Percentiles rank a stretch among this genome's conserved stretches.
Conservation (phyloP, 1,284 basidiomycete genomes). For the Tremellales sp. region DNA sequence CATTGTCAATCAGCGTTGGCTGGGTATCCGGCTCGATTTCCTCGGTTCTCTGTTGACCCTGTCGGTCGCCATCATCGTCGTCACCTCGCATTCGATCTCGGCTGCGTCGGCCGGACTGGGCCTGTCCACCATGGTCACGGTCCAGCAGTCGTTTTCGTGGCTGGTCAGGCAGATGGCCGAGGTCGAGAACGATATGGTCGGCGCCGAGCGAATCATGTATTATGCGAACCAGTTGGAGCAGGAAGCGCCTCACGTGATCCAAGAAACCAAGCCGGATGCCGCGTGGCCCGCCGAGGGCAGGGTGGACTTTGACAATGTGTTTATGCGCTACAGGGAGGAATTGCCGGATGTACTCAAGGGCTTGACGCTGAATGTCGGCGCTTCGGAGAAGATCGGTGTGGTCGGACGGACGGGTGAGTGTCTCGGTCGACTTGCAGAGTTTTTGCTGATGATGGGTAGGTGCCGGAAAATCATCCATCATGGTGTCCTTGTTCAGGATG, state of each 20-base stretch:
- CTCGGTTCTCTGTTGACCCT: slow-evolving; percentile 75
- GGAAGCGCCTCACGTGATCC: slow-evolving; percentile 68
- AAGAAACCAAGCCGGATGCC: slow-evolving; percentile 56
- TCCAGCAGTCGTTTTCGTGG: slow-evolving; percentile 63
- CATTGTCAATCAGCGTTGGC: slow-evolving; percentile 64
- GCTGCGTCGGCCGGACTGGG: slow-evolving; percentile 66
- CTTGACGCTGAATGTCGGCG: slow-evolving; percentile 54
- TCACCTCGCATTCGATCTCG: slow-evolving; percentile 67
- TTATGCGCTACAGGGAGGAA: slow-evolving; percentile 53
- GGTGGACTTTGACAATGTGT: slow-evolving; percentile 49
- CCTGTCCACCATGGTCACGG: slow-evolving; percentile 52
- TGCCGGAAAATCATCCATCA: slow-evolving; percentile 58
- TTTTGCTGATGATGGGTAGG: slow-evolving; percentile 22
- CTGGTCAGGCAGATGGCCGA: slow-evolving; percentile 78
- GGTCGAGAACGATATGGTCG: slow-evolving; percentile 89
- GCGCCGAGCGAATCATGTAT: slow-evolving; percentile 68
- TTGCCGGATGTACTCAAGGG: slow-evolving; percentile 56
- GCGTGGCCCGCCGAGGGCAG: slow-evolving; percentile 61
- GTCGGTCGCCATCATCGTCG: slow-evolving; percentile 71
- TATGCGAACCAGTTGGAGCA: slow-evolving; percentile 73
- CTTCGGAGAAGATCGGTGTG: slow-evolving; percentile 55
- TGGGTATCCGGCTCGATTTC: slow-evolving; percentile 81
- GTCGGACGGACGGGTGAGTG: slow-evolving; percentile 47
- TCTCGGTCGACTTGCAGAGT: not conserved
- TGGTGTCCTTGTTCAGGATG: slow-evolving; percentile 55